A percentile compares a stretch with the other conserved stretches of the same genome.
Conservation (phyloP, 1,284 basidiomycete genomes). For the Austropuccinia psidii region DNA sequence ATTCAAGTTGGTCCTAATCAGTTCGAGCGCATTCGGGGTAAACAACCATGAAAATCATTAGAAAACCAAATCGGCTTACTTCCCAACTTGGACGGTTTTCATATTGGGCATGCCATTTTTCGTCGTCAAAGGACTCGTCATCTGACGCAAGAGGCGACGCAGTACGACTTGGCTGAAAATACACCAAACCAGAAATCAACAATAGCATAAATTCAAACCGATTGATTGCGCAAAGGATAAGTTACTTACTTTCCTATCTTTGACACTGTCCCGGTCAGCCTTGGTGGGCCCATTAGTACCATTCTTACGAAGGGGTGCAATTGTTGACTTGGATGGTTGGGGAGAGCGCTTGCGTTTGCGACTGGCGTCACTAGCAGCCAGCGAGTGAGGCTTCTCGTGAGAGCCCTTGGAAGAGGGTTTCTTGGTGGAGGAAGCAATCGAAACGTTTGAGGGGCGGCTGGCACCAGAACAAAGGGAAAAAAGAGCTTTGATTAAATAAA, state of each 20-base stretch:
- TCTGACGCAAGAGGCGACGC: too few species aligned
- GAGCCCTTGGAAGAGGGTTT: neutral
- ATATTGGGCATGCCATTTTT: neutral
- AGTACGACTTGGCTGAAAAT: too few species aligned
- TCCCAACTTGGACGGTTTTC: neutral
- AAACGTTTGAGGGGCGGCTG: neutral
- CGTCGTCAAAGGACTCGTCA: neutral
- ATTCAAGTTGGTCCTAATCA: neutral
- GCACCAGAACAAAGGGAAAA: neutral
- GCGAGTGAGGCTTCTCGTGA: neutral
- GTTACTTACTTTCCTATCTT: constrained; percentile 4
- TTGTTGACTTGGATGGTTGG: neutral
- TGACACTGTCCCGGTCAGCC: constrained; percentile 14
- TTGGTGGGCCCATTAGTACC: constrained; percentile 1
- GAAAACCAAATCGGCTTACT: neutral
- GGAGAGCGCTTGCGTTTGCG: constrained; percentile 7
- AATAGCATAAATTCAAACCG: too few species aligned
- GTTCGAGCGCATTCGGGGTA: neutral
- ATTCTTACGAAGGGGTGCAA: constrained; percentile 19
- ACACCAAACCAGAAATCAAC: too few species aligned
- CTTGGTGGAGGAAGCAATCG: neutral
- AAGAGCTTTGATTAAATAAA: neutral
- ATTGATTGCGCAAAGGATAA: too few species aligned
- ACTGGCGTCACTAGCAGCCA: neutral
- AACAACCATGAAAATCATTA: neutral